Conservation (phyloP, 2,329 filamentous ascomycete species). For the Aschersonia sp. region DNA sequence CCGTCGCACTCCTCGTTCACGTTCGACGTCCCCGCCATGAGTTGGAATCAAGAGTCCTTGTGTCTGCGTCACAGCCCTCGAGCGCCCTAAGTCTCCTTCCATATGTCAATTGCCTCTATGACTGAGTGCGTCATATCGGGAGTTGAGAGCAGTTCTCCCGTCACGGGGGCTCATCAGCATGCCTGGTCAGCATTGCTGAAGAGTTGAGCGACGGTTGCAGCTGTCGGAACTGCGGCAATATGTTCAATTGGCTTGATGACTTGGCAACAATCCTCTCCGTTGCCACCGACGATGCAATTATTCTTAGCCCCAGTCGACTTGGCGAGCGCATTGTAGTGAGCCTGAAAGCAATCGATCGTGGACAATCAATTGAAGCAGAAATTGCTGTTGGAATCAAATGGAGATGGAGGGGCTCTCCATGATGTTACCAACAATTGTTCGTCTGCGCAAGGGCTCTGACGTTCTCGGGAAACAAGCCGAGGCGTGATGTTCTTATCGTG, state of each 20-base stretch:
- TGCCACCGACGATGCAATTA: constrained; percentile 2
- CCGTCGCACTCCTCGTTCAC: constrained; percentile 20
- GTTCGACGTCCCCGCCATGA: constrained; percentile 9
- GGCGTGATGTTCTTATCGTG: too few species aligned
- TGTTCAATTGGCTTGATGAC: constrained; percentile 2
- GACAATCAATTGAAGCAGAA: neutral
- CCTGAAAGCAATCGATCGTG: constrained; percentile 11
- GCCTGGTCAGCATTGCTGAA: constrained; percentile 37
- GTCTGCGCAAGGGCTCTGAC: too few species aligned
- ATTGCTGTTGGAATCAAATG: too few species aligned
- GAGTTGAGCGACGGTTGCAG: constrained; percentile 11
- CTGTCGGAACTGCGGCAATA: constrained; percentile 9
- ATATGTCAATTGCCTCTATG: constrained; percentile 1
- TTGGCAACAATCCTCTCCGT: neutral
- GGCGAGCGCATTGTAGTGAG: constrained; percentile 37
- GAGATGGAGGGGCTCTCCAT: too few species aligned
- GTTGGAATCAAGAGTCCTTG: constrained; percentile 2
- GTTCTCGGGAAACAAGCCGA: too few species aligned
- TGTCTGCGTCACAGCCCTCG: constrained; percentile 1
- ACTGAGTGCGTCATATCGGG: constrained; percentile 18
- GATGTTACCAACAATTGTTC: too few species aligned
- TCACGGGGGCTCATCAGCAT: constrained; percentile 23
- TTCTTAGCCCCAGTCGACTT: constrained; percentile 6
- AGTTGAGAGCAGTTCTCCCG: constrained; percentile 46
- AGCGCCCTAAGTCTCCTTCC: constrained; percentile 17